Evolutionary conservation across 1,284 basidiomycete species (phyloP), one percentile per base, ranked within the genome.

Genomic region (Trichosporon sp.): DNA sequence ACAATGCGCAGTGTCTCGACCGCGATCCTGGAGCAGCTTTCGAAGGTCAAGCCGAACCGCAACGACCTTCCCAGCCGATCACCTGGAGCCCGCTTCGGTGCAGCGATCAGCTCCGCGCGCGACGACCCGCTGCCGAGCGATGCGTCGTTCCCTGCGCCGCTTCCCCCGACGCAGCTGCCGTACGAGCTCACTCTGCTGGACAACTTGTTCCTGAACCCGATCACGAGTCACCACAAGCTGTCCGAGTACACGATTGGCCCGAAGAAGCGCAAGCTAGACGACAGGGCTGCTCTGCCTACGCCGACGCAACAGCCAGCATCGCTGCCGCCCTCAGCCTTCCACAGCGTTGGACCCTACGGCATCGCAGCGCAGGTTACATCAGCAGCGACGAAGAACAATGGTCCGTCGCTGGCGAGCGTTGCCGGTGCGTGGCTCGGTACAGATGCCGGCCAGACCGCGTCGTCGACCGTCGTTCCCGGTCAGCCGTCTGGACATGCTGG

Each of bases 181-280:
- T 79, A 78, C 68, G 80, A 81, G 66, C 71, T 81, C n/a, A 73
- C 73, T 0, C 66, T 81, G 1, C 72, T 81, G 34, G 80, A 81
- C 69, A 78, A 80, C 65, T 73, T 81, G 31, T 81, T 81, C 69
- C 64, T 79, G 40, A 80, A 81, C 70, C 80, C 80, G 11, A 75
- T 80, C 73, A 73, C 74, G 2, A 70, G 73, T 37, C 78, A 81
- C 65, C 74, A 76, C 58, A 79, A 80, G 68, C 77, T 78, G 8
- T 77, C 74, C 10, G 78, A 78, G n/a, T 80, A 79, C 62, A 80
- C 78, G 36, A 72, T 71, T 52, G 73, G 74, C 25, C 59, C 64
- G 63, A 71, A 73, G 64, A 65, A 67, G 61, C 62, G 69, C 37
- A 62, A 67, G 37, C 59, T 65, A 37, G 63, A 62, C 54, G 54